Base-by-base conservation (phyloP, 805 yeast species). In the Sugiyamaella marilandica region DNA sequence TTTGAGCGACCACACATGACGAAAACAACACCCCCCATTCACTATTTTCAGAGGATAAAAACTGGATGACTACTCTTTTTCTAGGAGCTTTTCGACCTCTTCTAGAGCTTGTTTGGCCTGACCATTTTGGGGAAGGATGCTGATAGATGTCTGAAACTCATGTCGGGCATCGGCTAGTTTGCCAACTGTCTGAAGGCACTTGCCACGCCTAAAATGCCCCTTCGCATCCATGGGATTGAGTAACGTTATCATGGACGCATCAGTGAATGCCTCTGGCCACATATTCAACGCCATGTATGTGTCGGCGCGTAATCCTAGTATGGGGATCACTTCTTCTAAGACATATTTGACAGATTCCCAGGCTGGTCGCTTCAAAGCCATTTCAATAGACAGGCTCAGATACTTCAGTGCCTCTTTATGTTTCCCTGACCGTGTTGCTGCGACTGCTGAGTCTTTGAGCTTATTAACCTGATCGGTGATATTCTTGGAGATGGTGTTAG, bases 221-320 rank as follows among this genome's bases (percentile, higher is more conserved):
- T 63, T 61, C 10, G 71, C 62, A 44, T 65, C 70, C 47, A 47
- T 57, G 16, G 69, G 65, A 52, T 62, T 61, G 45, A 73, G 51
- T 26, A 66, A 59, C 39, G 62, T 49, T 39, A 72, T 62, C 45
- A 72, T 52, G 26, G 68, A 61, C 5, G 71, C 67, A 51, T 72
- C 75, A 5, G 67, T 68, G 50, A 62, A 61, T 2, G 74, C 76
- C 18, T 70, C 70, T 5, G 68, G 67, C 69, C 71, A 71, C 53
- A 58, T 46, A 41, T 61, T 56, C 49, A 60, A 56, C 4, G 64
- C 64, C 58, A 70, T 62, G 55, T 72, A 64, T 14, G 73, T 71
- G 45, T 72, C 74, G 43, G 75, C 68, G 21, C 77, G 62, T 34
- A 67, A 66, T 33, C 62, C 66, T 47, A 71, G 56, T 47, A 67